phyloP scores from a whole-genome alignment of 371 early-diverging fungal species.

The Smittium culicis region DNA sequence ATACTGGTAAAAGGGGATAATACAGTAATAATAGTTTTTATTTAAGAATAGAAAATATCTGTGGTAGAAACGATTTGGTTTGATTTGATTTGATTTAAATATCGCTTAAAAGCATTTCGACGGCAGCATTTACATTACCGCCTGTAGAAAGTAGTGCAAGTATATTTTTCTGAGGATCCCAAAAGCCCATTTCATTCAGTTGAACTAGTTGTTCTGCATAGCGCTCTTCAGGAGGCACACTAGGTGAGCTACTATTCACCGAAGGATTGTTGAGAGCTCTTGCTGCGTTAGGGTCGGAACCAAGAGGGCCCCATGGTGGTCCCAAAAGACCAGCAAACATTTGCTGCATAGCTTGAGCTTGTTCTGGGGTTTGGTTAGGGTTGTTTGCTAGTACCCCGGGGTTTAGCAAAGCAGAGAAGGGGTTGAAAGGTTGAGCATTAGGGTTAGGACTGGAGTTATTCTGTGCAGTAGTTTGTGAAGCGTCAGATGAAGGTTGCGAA shows the following conservation, averaged over 20 bases:
- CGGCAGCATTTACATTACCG: constrained; percentile 87
- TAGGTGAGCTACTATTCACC: constrained; percentile 34
- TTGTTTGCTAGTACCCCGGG: no score
- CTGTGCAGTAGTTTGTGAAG: constrained; percentile 3
- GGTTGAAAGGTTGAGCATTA: constrained; percentile 33
- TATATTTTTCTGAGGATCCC: constrained; percentile 76
- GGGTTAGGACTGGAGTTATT: constrained; percentile 11
- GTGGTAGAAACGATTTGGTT: neutral
- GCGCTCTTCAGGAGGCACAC: constrained; percentile 85
- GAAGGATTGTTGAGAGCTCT: neutral
- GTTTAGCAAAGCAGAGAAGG: constrained; percentile 46
- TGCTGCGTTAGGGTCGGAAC: constrained; percentile 12
- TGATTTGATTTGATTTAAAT: no score
- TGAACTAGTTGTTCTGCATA: constrained; percentile 81
- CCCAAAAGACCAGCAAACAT: constrained; percentile 1
- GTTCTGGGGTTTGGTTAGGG: no score
- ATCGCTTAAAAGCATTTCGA: constrained; percentile 41
- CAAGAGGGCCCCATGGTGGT: constrained; percentile 10
- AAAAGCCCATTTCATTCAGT: constrained; percentile 94
- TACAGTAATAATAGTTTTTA: no score
- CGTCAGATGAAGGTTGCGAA: constrained; percentile 11
- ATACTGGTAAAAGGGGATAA: no score
- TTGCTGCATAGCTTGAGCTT: constrained; percentile 8
- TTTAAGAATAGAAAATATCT: no score
- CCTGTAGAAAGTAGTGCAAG: constrained; percentile 67